Evolutionary conservation across 2,329 filamentous ascomycete species (phyloP).

Genomic region (Aspergillus ochraceoroseus): DNA sequence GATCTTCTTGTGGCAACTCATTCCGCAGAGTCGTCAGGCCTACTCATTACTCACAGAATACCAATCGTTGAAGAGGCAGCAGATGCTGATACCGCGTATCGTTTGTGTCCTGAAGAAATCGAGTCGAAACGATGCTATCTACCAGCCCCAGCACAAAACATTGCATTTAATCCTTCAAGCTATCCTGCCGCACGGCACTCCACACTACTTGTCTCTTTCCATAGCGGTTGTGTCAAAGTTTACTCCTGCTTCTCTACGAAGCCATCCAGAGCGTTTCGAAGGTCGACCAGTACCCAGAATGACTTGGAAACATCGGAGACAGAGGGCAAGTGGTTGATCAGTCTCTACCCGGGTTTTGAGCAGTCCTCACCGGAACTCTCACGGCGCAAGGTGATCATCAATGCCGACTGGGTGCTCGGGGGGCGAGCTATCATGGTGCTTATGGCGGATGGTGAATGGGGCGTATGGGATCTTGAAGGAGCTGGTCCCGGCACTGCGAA

Average conservation of each 20-base stretch:
- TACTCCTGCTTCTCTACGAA: constrained; percentile 51
- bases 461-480: constrained; percentile 48
- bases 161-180: constrained; percentile 52
- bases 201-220: constrained; percentile 52
- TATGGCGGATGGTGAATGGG: constrained; percentile 47
- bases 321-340: constrained; percentile 44
- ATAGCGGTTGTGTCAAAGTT: constrained; percentile 53
- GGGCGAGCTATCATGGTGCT: constrained; percentile 45
- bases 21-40: constrained; percentile 43
- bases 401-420: constrained; percentile 45
- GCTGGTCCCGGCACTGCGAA: constrained; percentile 40
- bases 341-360: constrained; percentile 42
- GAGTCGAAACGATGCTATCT: constrained; percentile 47
- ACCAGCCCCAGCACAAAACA: constrained; percentile 47
- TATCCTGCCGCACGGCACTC: constrained; percentile 52
- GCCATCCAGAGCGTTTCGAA: constrained; percentile 24
- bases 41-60: constrained; percentile 45
- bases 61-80: constrained; percentile 30
- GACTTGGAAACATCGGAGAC: constrained; percentile 32
- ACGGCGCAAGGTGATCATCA: constrained; percentile 42
- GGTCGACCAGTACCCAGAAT: constrained; percentile 29
- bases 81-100: constrained; percentile 20
- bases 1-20: constrained; percentile 46
- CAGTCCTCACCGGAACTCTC: constrained; percentile 26
- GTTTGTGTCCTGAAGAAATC: constrained; percentile 36